Conservation (phyloP, 257 asterid species). For the Nicotiana undulata region DNA sequence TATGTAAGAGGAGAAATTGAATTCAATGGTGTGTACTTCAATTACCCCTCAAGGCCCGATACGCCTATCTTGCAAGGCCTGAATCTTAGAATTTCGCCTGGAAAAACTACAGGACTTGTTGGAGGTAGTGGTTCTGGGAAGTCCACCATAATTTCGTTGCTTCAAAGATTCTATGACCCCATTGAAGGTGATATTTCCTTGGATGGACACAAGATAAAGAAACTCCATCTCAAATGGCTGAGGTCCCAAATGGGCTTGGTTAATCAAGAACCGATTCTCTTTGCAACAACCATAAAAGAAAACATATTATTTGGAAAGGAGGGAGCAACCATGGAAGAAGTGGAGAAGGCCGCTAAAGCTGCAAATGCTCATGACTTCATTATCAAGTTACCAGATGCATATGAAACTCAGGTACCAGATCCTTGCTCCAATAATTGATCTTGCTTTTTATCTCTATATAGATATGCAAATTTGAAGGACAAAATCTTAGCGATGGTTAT, state of each 20-base stretch:
- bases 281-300: constrained; percentile 71
- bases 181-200: constrained; percentile 59
- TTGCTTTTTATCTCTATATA: neutral
- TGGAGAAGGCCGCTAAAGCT: constrained; percentile 57
- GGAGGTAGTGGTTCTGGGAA: constrained; percentile 85
- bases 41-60: constrained; percentile 71
- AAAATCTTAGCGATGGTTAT: neutral
- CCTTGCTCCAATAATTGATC: neutral
- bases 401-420: constrained; percentile 58
- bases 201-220: constrained; percentile 65
- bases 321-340: constrained; percentile 59
- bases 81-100: constrained; percentile 51
- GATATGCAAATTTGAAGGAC: neutral
- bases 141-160: constrained; percentile 57
- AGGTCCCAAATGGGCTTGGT: constrained; percentile 80
- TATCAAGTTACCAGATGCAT: constrained; percentile 47
- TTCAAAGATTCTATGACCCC: constrained; percentile 71
- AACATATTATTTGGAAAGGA: constrained; percentile 71
- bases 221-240: constrained; percentile 70
- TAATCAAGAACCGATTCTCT: constrained; percentile 77
- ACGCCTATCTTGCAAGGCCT: constrained; percentile 47
- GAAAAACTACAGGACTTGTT: constrained; percentile 58
- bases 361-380: constrained; percentile 77
- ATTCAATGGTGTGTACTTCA: constrained; percentile 55
- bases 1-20: constrained; percentile 71